A percentile compares a stretch with the other conserved stretches of the same genome.
phyloP scores from a whole-genome alignment of 768 basidiomycete species.

The Pleurotus ostreatus region DNA sequence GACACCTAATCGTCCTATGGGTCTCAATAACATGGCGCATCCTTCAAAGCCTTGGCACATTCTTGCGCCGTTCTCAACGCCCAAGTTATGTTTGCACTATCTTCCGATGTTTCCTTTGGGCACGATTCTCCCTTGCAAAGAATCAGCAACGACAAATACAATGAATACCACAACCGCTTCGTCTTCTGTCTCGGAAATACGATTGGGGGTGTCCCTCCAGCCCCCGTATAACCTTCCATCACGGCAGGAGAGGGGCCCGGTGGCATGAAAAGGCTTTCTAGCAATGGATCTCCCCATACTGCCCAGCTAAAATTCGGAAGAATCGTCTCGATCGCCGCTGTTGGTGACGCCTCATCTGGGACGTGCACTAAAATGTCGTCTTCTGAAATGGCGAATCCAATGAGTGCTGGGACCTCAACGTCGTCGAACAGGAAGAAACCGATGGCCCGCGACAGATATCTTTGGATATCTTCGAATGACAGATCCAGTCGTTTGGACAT shows the following conservation, averaged over 20 bases:
- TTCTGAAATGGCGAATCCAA: constrained; percentile 60
- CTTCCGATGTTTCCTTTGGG: constrained; percentile 9
- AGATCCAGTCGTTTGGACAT: constrained; percentile 22
- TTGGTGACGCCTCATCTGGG: constrained; percentile 13
- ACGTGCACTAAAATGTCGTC: constrained; percentile 54
- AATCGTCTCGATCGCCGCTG: constrained; percentile 36
- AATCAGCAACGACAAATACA: constrained; percentile 58
- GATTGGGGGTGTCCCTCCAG: constrained; percentile 46
- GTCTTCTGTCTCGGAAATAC: constrained; percentile 66
- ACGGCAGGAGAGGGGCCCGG: constrained; percentile 45
- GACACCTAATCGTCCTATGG: no score
- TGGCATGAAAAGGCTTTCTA: constrained; percentile 60
- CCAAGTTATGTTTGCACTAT: constrained; percentile 28
- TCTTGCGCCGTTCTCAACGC: constrained; percentile 37
- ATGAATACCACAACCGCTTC: constrained; percentile 73
- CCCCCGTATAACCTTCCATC: constrained; percentile 53
- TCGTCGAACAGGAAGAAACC: constrained; percentile 76
- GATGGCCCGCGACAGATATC: constrained; percentile 62
- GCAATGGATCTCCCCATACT: constrained; percentile 73
- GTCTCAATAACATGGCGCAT: constrained; percentile 50
- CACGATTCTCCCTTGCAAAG: constrained; percentile 19
- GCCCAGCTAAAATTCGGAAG: constrained; percentile 50
- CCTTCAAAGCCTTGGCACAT: constrained; percentile 37
- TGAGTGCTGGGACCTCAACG: constrained; percentile 63
- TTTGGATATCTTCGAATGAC: constrained; percentile 41